A percentile compares a stretch with the other conserved stretches of the same genome.
Evolutionary conservation across 73 alveolate genomes (phyloP).

Genomic region (Stentor roeselii): DNA sequence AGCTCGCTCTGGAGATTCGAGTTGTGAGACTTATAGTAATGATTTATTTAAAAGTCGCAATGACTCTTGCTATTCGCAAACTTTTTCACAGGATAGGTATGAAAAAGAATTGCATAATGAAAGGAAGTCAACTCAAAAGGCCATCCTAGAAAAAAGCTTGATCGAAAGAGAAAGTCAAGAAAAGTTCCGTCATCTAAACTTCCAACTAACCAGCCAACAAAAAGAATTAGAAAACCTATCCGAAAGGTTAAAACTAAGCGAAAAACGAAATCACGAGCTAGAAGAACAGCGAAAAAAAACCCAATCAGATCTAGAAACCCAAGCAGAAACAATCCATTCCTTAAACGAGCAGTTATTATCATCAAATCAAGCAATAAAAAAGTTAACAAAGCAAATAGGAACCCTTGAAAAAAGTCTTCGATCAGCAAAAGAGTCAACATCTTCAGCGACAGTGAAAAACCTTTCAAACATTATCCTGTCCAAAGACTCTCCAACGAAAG

Average conservation of each 20-base stretch:
- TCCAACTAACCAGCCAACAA: neutral
- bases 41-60: neutral
- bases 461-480: neutral
- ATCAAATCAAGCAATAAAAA: neutral
- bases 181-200: neutral
- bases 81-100: neutral
- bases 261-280: neutral
- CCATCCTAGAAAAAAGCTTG: neutral
- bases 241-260: neutral
- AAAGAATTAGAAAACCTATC: neutral
- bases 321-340: neutral
- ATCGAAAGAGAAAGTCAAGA: neutral
- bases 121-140: neutral
- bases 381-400: neutral
- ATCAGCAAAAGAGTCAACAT: neutral
- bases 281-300: neutral
- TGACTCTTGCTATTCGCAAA: neutral
- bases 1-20: neutral
- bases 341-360: neutral
- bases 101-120: neutral
- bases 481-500: neutral
- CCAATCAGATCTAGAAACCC: neutral
- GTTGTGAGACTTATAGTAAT: neutral
- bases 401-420: neutral
- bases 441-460: neutral